phyloP scores from a whole-genome alignment of 75 land plant species.

The Cryptomeria japonica region DNA sequence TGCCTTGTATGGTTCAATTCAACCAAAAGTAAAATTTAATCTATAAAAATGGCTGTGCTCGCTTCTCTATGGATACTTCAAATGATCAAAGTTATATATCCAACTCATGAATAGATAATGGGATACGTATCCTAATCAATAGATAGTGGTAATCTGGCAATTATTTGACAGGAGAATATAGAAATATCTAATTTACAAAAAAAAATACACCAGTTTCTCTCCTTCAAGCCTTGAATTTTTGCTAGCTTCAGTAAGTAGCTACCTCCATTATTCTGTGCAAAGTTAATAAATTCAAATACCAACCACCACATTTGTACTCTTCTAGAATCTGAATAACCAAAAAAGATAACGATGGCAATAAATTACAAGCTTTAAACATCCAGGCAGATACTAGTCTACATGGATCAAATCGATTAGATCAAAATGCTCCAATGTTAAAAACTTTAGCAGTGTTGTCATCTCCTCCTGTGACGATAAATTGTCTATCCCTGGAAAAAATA shows the following conservation, averaged over 20 bases:
- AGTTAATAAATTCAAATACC: not conserved
- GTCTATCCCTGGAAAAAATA: constrained; percentile 31
- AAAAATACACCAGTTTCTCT: not conserved
- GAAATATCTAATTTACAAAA: not conserved
- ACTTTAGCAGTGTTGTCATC: constrained; percentile 73
- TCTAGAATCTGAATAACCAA: not conserved
- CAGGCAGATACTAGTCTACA: not conserved
- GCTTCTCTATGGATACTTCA: not conserved
- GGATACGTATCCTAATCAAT: not conserved
- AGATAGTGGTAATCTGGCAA: not conserved
- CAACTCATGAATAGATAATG: not conserved
- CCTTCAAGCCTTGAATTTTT: not conserved
- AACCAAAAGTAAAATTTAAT: no score
- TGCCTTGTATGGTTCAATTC: not conserved
- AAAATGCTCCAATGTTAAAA: constrained; percentile 53
- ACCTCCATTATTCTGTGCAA: not conserved
- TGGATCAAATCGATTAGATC: not conserved
- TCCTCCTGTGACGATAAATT: constrained; percentile 57
- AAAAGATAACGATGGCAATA: not conserved
- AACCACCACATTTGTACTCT: not conserved
- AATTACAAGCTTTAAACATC: not conserved
- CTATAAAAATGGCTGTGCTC: not conserved
- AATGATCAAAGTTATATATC: not conserved
- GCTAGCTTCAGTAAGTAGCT: not conserved
- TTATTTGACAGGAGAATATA: not conserved